Evolutionary conservation across 139 green algal genomes (phyloP).

Genomic region (Dunaliella sp.): DNA sequence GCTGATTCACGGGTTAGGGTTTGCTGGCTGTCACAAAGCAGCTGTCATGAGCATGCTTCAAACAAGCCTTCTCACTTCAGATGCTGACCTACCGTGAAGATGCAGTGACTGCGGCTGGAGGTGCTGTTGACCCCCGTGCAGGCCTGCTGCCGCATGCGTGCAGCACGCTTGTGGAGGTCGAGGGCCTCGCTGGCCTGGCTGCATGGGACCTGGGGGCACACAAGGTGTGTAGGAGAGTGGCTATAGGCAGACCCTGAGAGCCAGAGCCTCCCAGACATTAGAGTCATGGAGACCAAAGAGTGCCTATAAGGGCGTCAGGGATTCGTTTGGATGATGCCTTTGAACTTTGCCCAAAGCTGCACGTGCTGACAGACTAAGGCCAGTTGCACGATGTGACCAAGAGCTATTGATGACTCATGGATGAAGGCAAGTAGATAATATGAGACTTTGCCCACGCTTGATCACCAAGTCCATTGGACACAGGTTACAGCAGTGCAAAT

Average conservation of each 20-base stretch:
- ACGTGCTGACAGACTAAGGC: neutral
- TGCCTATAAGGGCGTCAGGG: too few relatives aligned
- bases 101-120: conserved; percentile 72
- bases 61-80: neutral
- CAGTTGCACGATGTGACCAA: neutral
- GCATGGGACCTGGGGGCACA: conserved; percentile 48
- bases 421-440: neutral
- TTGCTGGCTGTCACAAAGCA: too few relatives aligned
- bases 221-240: too few relatives aligned
- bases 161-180: conserved; percentile 42
- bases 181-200: conserved; percentile 40
- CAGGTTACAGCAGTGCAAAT: neutral
- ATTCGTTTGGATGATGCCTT: too few relatives aligned
- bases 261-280: too few relatives aligned
- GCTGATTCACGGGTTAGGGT: too few relatives aligned
- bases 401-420: neutral
- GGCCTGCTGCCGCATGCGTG: conserved; percentile 46
- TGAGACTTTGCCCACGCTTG: neutral
- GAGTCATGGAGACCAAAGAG: too few relatives aligned
- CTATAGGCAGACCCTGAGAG: too few relatives aligned
- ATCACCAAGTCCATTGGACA: neutral
- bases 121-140: conserved; percentile 67
- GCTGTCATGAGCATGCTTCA: too few relatives aligned
- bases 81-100: conserved; percentile 61
- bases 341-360: too few relatives aligned